phyloP scores from a whole-genome alignment of 2,329 filamentous ascomycete genomes.

The Blumeria graminis region DNA sequence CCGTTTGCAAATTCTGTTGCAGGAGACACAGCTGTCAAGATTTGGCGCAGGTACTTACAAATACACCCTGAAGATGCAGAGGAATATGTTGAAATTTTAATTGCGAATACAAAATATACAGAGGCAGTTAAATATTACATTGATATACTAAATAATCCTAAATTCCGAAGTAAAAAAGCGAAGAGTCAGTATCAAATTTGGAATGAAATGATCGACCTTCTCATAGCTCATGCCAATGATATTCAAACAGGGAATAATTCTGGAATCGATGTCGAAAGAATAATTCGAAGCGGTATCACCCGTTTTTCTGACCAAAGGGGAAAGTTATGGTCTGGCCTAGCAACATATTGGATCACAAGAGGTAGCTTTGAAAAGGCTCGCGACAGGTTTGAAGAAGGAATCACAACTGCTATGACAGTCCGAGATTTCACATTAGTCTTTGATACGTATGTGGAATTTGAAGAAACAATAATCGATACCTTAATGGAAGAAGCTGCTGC shows the following conservation, averaged over 20 bases:
- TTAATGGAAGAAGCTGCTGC: conserved; percentile 71
- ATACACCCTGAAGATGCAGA: conserved; percentile 87
- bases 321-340: conserved; percentile 82
- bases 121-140: conserved; percentile 86
- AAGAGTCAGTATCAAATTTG: conserved; percentile 93
- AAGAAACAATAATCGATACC: conserved; percentile 79
- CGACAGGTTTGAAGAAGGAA: conserved; percentile 86
- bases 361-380: conserved; percentile 81
- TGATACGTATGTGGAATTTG: conserved; percentile 88
- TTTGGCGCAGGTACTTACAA: conserved; percentile 93
- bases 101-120: conserved; percentile 61
- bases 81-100: conserved; percentile 77
- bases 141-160: conserved; percentile 68
- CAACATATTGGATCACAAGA: conserved; percentile 87
- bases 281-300: conserved; percentile 75
- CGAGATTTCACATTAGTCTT: conserved; percentile 93
- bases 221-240: conserved; percentile 74
- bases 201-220: conserved; percentile 88
- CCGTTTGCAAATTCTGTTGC: conserved; percentile 79
- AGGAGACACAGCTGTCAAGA: conserved; percentile 71
- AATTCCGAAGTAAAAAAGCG: conserved; percentile 76
- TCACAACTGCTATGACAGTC: conserved; percentile 96
- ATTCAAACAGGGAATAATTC: conserved; percentile 59
- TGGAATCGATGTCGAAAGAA: conserved; percentile 74
- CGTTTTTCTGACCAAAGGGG: conserved; percentile 85